A percentile compares a stretch with the other conserved stretches of the same genome.
Conservation (phyloP, 179 eudicot genomes). For the Amaranthus tricolor region DNA sequence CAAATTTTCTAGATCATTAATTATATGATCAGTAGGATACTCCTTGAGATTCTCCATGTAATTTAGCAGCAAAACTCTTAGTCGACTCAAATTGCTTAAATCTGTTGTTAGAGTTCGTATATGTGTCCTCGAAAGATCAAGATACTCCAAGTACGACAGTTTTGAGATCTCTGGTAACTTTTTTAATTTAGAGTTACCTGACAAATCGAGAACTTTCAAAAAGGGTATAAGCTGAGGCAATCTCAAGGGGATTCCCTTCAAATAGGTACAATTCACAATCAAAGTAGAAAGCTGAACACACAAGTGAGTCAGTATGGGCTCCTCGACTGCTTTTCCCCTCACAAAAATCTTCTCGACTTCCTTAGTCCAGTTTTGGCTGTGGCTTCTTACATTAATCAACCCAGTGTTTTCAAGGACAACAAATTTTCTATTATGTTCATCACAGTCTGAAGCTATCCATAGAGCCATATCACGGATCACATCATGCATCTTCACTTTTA, state of each 20-base stretch:
- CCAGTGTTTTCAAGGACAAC: not conserved
- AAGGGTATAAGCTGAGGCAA: conserved; percentile 20
- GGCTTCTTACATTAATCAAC: not conserved
- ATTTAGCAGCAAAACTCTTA: conserved; percentile 24
- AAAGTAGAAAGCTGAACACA: conserved; percentile 21
- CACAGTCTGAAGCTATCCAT: conserved; percentile 23
- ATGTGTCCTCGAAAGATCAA: conserved; percentile 26
- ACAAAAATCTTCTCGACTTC: conserved; percentile 14
- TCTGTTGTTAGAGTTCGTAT: conserved; percentile 8
- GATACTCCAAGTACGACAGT: conserved; percentile 18
- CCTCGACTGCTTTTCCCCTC: not conserved
- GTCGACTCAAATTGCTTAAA: conserved; percentile 3
- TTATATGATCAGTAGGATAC: conserved; percentile 14
- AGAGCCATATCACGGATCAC: conserved; percentile 30
- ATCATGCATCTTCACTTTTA: conserved; percentile 28
- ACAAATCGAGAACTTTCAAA: conserved; percentile 25
- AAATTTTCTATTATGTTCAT: not conserved
- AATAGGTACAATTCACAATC: conserved; percentile 1
- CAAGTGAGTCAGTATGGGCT: not conserved
- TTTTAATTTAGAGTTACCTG: conserved; percentile 11
- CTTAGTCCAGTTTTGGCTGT: conserved; percentile 3
- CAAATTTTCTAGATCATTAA: conserved; percentile 14
- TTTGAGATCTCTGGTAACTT: conserved; percentile 15
- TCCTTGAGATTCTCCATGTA: conserved; percentile 7
- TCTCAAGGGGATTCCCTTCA: not conserved